phyloP scores from a whole-genome alignment of 75 land plant genomes.

The Adiantum capillusveneris region DNA sequence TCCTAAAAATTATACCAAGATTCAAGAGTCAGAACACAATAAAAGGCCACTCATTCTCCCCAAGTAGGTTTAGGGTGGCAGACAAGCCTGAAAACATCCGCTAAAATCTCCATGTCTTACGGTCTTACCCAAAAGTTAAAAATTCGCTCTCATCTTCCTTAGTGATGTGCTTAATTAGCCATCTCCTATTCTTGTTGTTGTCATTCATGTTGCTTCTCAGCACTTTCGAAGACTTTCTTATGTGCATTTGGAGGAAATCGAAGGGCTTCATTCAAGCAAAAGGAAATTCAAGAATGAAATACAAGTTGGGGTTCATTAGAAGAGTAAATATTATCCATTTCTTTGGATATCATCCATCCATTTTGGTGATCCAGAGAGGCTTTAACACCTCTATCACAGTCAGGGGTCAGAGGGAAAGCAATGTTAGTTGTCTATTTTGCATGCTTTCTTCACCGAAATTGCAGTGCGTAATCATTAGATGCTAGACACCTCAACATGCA shows the following conservation, averaged over 20 bases:
- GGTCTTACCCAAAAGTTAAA: too few species aligned
- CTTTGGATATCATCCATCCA: constrained; percentile 93
- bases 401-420: too few species aligned
- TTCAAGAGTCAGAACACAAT: too few species aligned
- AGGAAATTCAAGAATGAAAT: constrained; percentile 86
- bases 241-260: constrained; percentile 93
- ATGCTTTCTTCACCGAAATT: too few species aligned
- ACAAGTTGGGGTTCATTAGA: constrained; percentile 92
- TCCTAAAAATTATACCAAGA: too few species aligned
- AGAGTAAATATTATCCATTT: constrained; percentile 95
- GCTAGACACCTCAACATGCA: too few species aligned
- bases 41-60: too few species aligned
- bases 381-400: constrained; percentile 96
- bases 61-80: too few species aligned
- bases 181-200: constrained; percentile 99
- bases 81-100: too few species aligned
- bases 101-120: too few species aligned
- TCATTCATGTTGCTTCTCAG: constrained; percentile 93
- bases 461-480: too few species aligned
- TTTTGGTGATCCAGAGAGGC: constrained; percentile 86
- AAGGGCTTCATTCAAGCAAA: constrained; percentile 88
- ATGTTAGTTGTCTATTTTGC: too few species aligned
- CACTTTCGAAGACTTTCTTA: constrained; percentile 91
- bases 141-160: constrained; percentile 99
- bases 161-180: constrained; percentile 95